Conservation (phyloP, 306 rosid species). For the Quercus suber region DNA sequence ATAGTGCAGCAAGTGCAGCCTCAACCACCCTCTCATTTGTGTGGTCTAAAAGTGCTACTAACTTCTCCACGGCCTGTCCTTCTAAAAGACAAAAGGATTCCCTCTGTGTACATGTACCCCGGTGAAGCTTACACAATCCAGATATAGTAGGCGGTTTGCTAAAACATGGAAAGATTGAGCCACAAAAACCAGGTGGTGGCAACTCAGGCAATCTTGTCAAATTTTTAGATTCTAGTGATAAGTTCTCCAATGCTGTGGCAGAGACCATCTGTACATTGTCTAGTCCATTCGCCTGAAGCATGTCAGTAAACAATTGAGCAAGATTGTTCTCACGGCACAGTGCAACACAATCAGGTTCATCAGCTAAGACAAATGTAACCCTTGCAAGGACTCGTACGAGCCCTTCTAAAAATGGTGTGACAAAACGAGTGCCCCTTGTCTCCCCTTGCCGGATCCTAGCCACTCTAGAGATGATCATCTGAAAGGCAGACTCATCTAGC, state of each 20-base stretch:
- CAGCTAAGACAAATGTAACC: conserved; percentile 68
- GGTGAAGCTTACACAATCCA: conserved; percentile 80
- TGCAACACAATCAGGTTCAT: conserved; percentile 68
- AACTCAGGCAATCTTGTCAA: conserved; percentile 67
- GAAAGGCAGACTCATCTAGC: conserved; percentile 82
- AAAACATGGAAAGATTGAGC: conserved; percentile 69
- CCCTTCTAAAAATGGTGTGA: conserved; percentile 87
- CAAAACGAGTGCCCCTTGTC: conserved; percentile 70
- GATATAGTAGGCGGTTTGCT: conserved; percentile 52
- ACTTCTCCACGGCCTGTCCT: conserved; percentile 72
- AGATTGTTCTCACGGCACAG: conserved; percentile 71
- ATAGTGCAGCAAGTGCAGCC: conserved; percentile 90
- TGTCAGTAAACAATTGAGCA: conserved; percentile 67
- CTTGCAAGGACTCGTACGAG: conserved; percentile 83
- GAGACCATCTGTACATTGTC: conserved; percentile 94
- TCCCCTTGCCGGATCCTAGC: conserved; percentile 73
- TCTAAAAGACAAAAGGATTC: conserved; percentile 81
- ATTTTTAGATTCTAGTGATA: conserved; percentile 71
- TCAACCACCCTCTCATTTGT: conserved; percentile 84
- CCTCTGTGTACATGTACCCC: conserved; percentile 72
- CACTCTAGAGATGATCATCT: conserved; percentile 54
- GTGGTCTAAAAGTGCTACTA: conserved; percentile 92
- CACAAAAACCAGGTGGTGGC: conserved; percentile 62
- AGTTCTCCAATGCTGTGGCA: conserved; percentile 85
- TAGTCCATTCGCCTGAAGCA: conserved; percentile 84